Conservation (phyloP, 768 basidiomycete genomes). For the Mrakia frigida region DNA sequence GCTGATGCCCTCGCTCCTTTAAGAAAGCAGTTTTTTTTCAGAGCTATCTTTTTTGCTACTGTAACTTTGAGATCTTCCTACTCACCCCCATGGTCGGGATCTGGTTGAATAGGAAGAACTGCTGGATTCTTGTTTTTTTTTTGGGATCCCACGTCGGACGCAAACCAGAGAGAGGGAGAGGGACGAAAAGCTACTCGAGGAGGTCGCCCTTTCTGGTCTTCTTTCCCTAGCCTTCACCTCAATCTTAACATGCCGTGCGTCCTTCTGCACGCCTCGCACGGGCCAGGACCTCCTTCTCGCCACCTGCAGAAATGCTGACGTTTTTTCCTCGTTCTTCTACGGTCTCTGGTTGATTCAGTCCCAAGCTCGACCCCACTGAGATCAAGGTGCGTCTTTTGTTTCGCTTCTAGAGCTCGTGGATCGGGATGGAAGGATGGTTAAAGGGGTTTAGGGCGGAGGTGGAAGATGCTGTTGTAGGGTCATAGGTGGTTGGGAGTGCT, state of each 20-base stretch:
- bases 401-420: background rate
- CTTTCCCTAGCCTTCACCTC: background rate
- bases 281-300: background rate
- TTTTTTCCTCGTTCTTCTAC: background rate
- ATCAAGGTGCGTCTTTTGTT: constrained; percentile 56
- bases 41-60: too few relatives aligned
- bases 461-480: background rate
- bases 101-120: too few relatives aligned
- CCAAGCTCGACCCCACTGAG: constrained; percentile 78
- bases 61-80: too few relatives aligned
- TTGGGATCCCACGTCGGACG: too few relatives aligned
- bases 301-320: background rate
- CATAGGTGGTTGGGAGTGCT: background rate
- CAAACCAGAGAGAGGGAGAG: too few relatives aligned
- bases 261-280: background rate
- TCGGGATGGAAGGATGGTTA: background rate
- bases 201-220: background rate
- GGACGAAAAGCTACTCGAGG: too few relatives aligned
- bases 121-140: too few relatives aligned
- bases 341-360: constrained; percentile 28
- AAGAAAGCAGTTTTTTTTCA: too few relatives aligned
- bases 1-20: too few relatives aligned
- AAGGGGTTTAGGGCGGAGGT: background rate
- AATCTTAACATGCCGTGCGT: constrained; percentile 18
- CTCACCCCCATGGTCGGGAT: too few relatives aligned